Evolutionary conservation across 345 rosid species (phyloP).

Genomic region (Camelina laxa): DNA sequence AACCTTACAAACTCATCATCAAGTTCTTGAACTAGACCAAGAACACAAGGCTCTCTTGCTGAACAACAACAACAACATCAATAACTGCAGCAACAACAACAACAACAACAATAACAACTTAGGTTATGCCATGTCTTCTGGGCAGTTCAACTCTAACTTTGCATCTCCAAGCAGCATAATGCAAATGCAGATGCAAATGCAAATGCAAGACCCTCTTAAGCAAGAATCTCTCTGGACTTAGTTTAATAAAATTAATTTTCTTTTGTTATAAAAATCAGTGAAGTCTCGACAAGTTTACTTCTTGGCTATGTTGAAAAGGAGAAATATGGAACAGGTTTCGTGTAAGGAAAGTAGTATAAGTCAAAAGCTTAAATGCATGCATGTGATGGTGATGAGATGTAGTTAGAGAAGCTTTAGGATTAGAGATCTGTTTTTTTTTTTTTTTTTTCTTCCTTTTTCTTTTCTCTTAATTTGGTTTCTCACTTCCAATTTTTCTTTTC

Average conservation of each 20-base stretch:
- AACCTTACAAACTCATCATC: conserved; percentile 45
- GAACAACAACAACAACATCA: conserved; percentile 29
- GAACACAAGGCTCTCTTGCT: conserved; percentile 55
- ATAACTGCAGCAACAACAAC: conserved; percentile 29
- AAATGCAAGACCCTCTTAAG: conserved; percentile 68
- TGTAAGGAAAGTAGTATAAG: conserved; percentile 46
- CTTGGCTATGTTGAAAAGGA: conserved; percentile 36
- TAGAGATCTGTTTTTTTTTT: conserved; percentile 34
- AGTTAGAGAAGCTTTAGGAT: conserved; percentile 30
- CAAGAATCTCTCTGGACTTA: conserved; percentile 80
- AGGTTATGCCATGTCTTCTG: conserved; percentile 43
- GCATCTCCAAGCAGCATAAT: conserved; percentile 63
- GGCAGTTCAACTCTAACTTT: conserved; percentile 54
- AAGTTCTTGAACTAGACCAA: conserved; percentile 46
- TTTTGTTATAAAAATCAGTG: conserved; percentile 18
- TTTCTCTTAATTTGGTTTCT: conserved; percentile 29
- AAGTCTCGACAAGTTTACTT: conserved; percentile 38
- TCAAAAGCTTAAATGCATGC: conserved; percentile 47
- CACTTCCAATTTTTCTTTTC: conserved; percentile 14
- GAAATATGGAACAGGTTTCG: conserved; percentile 41
- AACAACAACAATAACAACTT: conserved; percentile 44
- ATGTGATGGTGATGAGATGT: conserved; percentile 43
- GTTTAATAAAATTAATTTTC: conserved; percentile 27
- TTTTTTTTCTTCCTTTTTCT: conserved; percentile 9
- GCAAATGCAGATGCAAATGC: conserved; percentile 49